Conservation (phyloP, 768 basidiomycete genomes). For the Lentinus tigrinus region DNA sequence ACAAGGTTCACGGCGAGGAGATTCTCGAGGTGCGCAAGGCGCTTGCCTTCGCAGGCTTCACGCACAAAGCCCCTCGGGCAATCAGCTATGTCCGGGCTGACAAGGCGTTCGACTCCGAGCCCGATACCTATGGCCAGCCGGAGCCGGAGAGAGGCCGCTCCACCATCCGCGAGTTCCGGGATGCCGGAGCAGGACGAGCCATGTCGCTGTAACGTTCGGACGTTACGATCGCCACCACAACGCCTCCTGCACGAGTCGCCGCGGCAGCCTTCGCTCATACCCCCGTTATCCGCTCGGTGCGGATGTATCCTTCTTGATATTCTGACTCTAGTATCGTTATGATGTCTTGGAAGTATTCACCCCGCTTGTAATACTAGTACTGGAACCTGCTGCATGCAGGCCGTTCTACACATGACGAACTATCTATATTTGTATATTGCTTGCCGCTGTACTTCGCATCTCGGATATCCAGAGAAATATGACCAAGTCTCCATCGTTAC, state of each 20-base stretch:
- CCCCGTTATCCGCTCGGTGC: conserved; percentile 5
- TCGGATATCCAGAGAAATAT: not conserved
- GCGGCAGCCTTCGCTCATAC: conserved; percentile 15
- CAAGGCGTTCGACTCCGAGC: conserved; percentile 61
- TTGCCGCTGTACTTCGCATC: not conserved
- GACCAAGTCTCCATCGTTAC: not conserved
- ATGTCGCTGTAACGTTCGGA: conserved; percentile 66
- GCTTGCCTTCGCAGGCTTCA: conserved; percentile 88
- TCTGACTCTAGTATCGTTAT: not conserved
- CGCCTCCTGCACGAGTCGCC: conserved; percentile 20
- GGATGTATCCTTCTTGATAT: not conserved
- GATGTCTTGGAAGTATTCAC: conserved; percentile 7
- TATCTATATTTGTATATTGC: conserved; percentile 11
- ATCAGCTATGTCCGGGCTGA: conserved; percentile 77
- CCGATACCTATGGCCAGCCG: conserved; percentile 47
- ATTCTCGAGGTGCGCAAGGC: conserved; percentile 90
- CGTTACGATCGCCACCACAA: conserved; percentile 10
- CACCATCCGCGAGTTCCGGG: conserved; percentile 58
- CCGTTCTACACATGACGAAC: not conserved
- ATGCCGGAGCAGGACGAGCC: conserved; percentile 71
- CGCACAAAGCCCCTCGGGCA: conserved; percentile 82
- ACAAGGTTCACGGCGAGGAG: conserved; percentile 82
- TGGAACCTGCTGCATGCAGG: not conserved
- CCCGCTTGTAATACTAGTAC: conserved; percentile 8
- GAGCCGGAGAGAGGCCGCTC: conserved; percentile 62